Evolutionary conservation across 371 early-diverging fungal species (phyloP).

Genomic region (Syncephalis plumigaleata): DNA sequence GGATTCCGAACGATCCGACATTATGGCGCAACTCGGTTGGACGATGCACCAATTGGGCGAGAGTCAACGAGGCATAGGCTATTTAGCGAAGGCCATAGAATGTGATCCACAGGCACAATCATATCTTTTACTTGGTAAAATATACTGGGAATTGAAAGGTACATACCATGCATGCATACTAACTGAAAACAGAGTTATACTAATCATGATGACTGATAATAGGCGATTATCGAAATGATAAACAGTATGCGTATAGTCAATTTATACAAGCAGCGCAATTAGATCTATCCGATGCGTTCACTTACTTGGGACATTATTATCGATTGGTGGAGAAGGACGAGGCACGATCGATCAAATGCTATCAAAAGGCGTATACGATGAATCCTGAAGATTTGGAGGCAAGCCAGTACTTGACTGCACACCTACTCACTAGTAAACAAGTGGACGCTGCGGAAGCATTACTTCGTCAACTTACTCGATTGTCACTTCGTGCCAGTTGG

Average conservation of each 20-base stretch:
- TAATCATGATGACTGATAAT: too few species aligned
- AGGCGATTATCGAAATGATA: conserved; percentile 11
- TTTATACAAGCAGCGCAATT: conserved; percentile 58
- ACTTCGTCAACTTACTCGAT: conserved; percentile 22
- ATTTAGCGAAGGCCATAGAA: conserved; percentile 26
- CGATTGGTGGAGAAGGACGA: conserved; percentile 35
- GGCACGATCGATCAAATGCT: conserved; percentile 60
- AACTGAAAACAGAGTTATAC: too few species aligned
- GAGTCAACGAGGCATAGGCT: conserved; percentile 27
- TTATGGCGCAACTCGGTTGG: conserved; percentile 15
- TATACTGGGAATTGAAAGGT: conserved; percentile 69
- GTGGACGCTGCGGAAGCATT: conserved; percentile 32
- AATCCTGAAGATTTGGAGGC: conserved; percentile 51
- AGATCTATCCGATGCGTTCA: conserved; percentile 43
- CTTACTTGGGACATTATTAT: conserved; percentile 70
- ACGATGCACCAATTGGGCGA: conserved; percentile 11
- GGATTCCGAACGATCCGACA: not conserved
- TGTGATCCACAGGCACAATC: conserved; percentile 29
- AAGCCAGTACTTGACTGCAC: conserved; percentile 36
- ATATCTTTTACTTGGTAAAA: conserved; percentile 52
- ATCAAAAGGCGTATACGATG: conserved; percentile 50
- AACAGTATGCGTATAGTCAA: conserved; percentile 35
- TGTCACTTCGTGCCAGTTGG: conserved; percentile 38
- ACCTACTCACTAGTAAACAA: conserved; percentile 29
- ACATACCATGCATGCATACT: too few species aligned